Conservation (phyloP, 176 grass and related monocot genomes). For the Phoenix dactylifera region DNA sequence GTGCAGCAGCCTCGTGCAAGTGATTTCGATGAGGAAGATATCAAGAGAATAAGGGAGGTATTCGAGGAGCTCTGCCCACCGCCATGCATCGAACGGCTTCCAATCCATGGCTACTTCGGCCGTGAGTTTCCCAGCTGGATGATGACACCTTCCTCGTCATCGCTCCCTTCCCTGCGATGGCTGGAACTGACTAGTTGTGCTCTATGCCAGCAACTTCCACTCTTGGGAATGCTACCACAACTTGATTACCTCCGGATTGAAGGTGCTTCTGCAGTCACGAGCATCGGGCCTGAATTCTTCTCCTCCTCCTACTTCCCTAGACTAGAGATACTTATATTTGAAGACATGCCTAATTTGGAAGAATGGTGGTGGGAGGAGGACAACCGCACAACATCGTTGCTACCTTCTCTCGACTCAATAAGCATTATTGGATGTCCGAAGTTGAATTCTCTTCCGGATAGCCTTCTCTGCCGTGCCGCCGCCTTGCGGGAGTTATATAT, state of each 20-base stretch:
- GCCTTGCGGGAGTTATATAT: background rate
- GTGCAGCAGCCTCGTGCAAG: too few species aligned
- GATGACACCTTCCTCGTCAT: background rate
- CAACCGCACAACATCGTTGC: background rate
- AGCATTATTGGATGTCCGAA: background rate
- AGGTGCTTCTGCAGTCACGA: background rate
- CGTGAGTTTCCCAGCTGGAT: too few species aligned
- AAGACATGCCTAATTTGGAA: background rate
- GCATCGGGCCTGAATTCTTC: background rate
- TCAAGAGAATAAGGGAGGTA: too few species aligned
- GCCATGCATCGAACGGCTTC: too few species aligned
- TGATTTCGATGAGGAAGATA: too few species aligned
- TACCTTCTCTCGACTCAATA: background rate
- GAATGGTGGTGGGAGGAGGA: background rate
- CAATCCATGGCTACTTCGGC: too few species aligned
- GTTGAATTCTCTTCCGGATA: background rate
- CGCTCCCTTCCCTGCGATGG: background rate
- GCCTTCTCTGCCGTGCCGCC: background rate
- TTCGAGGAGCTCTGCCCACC: too few species aligned
- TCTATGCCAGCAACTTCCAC: background rate
- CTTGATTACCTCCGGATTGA: background rate
- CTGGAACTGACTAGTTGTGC: background rate
- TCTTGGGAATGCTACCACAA: background rate
- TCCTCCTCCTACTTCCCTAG: background rate
- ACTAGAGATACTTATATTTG: background rate